Conservation (phyloP, 352 stramenopile species). For the Globisporangium nodosum region DNA sequence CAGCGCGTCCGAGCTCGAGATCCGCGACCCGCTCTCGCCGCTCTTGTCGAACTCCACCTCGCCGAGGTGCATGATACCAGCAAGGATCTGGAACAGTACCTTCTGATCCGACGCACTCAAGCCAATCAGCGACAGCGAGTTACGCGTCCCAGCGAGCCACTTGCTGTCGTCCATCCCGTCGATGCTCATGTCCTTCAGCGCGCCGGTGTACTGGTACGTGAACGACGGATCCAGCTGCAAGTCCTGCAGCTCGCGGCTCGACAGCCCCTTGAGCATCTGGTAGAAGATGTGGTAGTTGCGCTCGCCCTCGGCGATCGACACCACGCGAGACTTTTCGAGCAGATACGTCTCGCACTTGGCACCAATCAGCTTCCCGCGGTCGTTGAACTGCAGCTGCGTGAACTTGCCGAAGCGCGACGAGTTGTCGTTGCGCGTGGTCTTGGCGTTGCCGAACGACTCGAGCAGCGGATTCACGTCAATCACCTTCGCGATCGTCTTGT, state of each 20-base stretch:
- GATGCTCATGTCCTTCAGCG: constrained; percentile 73
- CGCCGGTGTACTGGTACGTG: constrained; percentile 72
- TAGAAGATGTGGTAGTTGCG: constrained; percentile 99
- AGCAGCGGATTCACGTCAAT: constrained; percentile 91
- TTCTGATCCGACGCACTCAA: constrained; percentile 48
- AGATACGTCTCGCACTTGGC: constrained; percentile 93
- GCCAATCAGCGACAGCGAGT: constrained; percentile 76
- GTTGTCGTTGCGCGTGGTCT: constrained; percentile 93
- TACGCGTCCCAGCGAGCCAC: constrained; percentile 74
- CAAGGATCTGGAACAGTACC: constrained; percentile 78
- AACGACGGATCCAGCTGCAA: constrained; percentile 59
- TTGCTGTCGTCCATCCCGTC: constrained; percentile 82
- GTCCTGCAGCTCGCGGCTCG: constrained; percentile 42
- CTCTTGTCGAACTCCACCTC: constrained; percentile 90
- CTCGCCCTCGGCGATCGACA: constrained; percentile 93
- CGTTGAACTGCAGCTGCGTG: constrained; percentile 86
- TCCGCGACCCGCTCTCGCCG: constrained; percentile 66
- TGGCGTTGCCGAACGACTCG: constrained; percentile 93
- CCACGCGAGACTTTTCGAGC: constrained; percentile 95
- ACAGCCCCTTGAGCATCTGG: constrained; percentile 81
- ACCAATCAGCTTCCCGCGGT: constrained; percentile 70
- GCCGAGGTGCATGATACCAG: constrained; percentile 94
- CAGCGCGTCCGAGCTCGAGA: constrained; percentile 59
- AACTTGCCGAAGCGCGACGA: constrained; percentile 90
- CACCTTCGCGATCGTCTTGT: constrained; percentile 88